Base-by-base conservation (phyloP, 1,284 basidiomycete genomes). In the Moniliophthora roreri region DNA sequence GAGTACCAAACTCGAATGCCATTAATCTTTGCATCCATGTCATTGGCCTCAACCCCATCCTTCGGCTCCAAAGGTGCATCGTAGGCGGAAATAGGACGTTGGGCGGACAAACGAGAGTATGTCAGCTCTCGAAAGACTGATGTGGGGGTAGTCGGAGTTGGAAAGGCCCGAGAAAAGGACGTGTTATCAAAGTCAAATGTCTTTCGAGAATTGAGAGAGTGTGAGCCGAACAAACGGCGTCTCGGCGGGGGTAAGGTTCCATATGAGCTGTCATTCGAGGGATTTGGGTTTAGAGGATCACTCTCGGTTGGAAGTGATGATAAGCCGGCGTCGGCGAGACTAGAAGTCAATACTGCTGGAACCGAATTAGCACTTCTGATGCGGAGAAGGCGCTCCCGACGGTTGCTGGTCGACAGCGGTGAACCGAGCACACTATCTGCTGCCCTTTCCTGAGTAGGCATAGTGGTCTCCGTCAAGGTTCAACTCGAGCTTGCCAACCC, bases 1-100 rank as follows among this genome's bases (percentile, higher is more conserved):
- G 89, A 87, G 69, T 95, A 95, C 93, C 93, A 96, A 26, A 95
- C 91, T 35, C 93, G 87, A 47, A 91, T 85, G 28, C 93, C 93
- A 59, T 95, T 95, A 39, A 85, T 84, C 61, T 81, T 81, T 41
- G 85, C 79, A 59, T 87, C 85, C 20, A 81, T 71, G 45, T 81
- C 82, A 16, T 75, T 67, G 18, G 62, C 51, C 21, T 56, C 51
- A 37, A 54, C 57, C 18, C 63, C 68, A 55, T 69, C 67, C 40
- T 68, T 70, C 46, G 62, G 63, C 34, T 61, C 66, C 35, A 76
- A 65, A 1, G 79, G 79, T 9, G 79, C 77, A 60, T 92, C 90
- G 58, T 92, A 92, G 0, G 87, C 80, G 2, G 88, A 86, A 52
- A 89, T 85, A 0, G 85, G 84, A 15, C 86, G 80, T 56, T 82